Evolutionary conservation across 805 yeast species (phyloP).

Genomic region (Grigorovia humatica): DNA sequence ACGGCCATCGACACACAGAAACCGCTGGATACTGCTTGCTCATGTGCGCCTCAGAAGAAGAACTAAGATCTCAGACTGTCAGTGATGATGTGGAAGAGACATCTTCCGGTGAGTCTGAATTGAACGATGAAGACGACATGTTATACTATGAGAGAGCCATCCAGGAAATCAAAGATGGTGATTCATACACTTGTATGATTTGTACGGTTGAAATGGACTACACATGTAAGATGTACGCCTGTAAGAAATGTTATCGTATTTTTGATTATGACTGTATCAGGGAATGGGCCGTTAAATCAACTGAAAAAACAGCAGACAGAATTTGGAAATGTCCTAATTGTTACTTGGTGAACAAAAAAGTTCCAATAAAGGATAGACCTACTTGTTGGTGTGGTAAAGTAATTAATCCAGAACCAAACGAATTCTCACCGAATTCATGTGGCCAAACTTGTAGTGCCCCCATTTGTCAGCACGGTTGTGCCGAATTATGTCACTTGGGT

Average conservation of each 20-base stretch:
- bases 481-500: constrained; percentile 78
- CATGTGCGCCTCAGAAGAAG: neutral
- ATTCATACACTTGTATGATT: constrained; percentile 73
- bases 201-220: constrained; percentile 76
- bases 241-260: constrained; percentile 66
- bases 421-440: constrained; percentile 71
- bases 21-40: neutral
- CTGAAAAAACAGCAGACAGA: constrained; percentile 47
- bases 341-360: constrained; percentile 38
- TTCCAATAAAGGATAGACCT: constrained; percentile 36
- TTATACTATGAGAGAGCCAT: constrained; percentile 26
- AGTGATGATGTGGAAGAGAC: neutral
- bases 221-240: constrained; percentile 64
- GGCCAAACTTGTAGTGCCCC: constrained; percentile 69
- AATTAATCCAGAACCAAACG: constrained; percentile 50
- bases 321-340: constrained; percentile 82
- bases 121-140: constrained; percentile 13
- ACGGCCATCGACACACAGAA: too few species aligned
- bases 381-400: constrained; percentile 85
- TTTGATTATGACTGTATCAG: constrained; percentile 77
- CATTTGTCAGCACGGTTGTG: constrained; percentile 64
- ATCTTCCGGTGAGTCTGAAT: constrained; percentile 2
- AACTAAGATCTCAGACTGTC: neutral
- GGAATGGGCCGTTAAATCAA: constrained; percentile 78
- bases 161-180: constrained; percentile 32